Evolutionary conservation across 371 early-diverging fungal genomes (phyloP), one percentile per base, ranked within the genome.

Genomic region (Apophysomyces sp.): DNA sequence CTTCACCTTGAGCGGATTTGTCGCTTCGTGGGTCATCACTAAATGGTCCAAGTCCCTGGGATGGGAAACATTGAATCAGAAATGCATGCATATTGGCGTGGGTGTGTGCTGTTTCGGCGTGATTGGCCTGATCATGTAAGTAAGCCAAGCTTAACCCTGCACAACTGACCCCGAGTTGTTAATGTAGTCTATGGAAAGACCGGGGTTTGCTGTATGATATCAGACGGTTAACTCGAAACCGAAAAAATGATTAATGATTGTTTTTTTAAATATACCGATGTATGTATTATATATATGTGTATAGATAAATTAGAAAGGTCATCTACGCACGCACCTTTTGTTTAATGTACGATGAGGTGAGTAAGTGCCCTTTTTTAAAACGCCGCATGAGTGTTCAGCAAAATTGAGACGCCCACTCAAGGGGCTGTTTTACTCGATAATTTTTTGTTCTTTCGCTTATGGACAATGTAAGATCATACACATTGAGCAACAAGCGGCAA

Each of bases 11-110:
- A 60, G 71, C 49, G 67, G 63, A 8, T 91, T 89, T 67, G 72
- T 66, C 0, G 55, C 69, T 1, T 71, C 85, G 9, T 91, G 86
- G 86, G 60, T 67, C 4, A 63, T 84, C 11, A 90, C 92, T 11
- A 67, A 61, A n/a, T 71, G 70, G 65, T 88, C 87, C 6, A 65
- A 67, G 11, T 55, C 56, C 12, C 65, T 91, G 52, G 90, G 90
- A 16, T 89, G 89, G 88, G 62, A 69, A 8, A 74, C 85, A 3
- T 44, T 83, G 31, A 55, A 58, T 21, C 69, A 82, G 41, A 89
- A 89, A 73, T 60, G 60, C 2, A 41, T 67, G 13, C 91, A 91
- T 68, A 64, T 91, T 18, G 72, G 68, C 2, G 65, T 89, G 15
- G 92, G 93, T 4, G 74, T 57, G 26, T 32, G 81, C n/a, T 81